Base-by-base conservation (phyloP, 495 filamentous ascomycete species). In the Hypoxylon fragiforme region DNA sequence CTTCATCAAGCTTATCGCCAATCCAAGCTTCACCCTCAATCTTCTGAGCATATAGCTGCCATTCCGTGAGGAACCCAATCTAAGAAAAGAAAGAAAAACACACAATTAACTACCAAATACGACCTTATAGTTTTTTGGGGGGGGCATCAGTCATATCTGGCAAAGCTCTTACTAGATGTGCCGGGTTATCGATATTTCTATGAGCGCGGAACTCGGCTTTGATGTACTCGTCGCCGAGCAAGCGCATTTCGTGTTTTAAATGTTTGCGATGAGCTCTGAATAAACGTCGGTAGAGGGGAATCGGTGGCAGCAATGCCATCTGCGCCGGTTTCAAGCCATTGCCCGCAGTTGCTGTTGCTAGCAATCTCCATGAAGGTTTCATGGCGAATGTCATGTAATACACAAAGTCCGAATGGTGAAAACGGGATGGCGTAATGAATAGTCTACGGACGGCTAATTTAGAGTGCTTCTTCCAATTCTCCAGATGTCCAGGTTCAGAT, bases 51-150 rank as follows among this genome's bases (percentile, higher is more conserved):
- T 97, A 98, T 22, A 88, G 69, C 67, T 97, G 94, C 94, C 94
- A 98, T 71, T 97, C 91, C 0, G 88, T 92, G 61, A 97, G 76
- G 66, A 98, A 98, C 2, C 94, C 94, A 57, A 97, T 87, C 91
- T 95, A 46, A n/a, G n/a, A n/a, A n/a, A n/a, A n/a, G n/a, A n/a
- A n/a, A n/a, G n/a, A n/a, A n/a, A n/a, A n/a, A n/a, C n/a, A n/a
- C n/a, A n/a, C n/a, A n/a, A n/a, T n/a, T n/a, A n/a, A n/a, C n/a
- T n/a, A n/a, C n/a, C n/a, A n/a, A n/a, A n/a, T n/a, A n/a, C n/a
- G n/a, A n/a, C n/a, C n/a, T n/a, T n/a, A n/a, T n/a, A n/a, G n/a
- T n/a, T n/a, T n/a, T n/a, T n/a, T n/a, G n/a, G n/a, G n/a, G n/a
- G n/a, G n/a, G n/a, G n/a, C n/a, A n/a, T n/a, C n/a, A n/a, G n/a